A percentile compares a stretch with the other conserved stretches of the same genome.
phyloP scores from a whole-genome alignment of 2,329 filamentous ascomycete genomes.

The Cladosporium sp. region DNA sequence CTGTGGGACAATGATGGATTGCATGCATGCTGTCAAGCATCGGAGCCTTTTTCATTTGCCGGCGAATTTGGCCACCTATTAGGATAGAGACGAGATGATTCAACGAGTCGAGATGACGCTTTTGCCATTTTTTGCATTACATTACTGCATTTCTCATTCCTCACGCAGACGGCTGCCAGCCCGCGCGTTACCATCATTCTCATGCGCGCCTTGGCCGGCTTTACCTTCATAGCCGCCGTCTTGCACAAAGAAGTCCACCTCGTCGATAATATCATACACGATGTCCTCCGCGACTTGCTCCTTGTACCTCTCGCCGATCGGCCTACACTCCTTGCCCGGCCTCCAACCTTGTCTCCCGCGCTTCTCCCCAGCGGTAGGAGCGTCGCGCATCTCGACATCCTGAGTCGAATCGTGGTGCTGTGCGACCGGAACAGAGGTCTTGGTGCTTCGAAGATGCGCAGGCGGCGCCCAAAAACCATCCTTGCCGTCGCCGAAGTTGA shows the following conservation, averaged over 20 bases:
- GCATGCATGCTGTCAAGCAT: neutral
- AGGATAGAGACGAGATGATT: neutral
- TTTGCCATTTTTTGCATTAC: neutral
- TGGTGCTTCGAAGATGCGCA: conserved; percentile 45
- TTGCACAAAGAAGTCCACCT: conserved; percentile 85
- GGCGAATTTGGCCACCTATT: neutral
- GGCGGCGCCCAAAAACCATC: conserved; percentile 84
- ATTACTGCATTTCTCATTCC: neutral
- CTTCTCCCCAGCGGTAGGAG: conserved; percentile 21
- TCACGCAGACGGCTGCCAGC: conserved; percentile 6
- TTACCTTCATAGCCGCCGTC: conserved; percentile 52
- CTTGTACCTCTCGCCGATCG: conserved; percentile 76
- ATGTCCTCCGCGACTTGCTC: conserved; percentile 96
- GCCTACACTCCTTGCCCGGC: conserved; percentile 47
- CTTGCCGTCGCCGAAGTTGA: conserved; percentile 90
- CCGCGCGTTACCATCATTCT: neutral
- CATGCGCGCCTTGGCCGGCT: conserved; percentile 5
- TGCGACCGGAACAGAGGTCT: conserved; percentile 3
- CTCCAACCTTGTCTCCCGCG: conserved; percentile 29
- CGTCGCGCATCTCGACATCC: conserved; percentile 39
- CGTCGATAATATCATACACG: conserved; percentile 89
- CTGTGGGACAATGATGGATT: neutral
- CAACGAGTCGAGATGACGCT: neutral
- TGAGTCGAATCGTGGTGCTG: conserved; percentile 9
- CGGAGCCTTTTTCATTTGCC: neutral